Evolutionary conservation across 148 eudicot genomes (phyloP).

Genomic region (Dysphania ambrosioides): DNA sequence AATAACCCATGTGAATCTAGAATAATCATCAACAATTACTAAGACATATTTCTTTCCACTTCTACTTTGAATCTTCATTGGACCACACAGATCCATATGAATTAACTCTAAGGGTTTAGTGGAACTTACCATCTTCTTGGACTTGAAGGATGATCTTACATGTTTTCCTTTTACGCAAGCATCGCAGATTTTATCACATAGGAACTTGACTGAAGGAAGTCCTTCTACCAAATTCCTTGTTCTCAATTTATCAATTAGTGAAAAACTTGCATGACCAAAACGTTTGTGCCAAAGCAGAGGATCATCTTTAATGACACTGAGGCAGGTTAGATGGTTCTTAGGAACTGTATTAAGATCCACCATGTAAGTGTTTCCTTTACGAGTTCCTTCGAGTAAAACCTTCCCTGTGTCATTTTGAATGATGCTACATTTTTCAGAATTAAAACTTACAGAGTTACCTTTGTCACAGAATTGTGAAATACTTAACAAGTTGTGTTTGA

Average conservation of each 20-base stretch:
- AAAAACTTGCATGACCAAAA: background rate
- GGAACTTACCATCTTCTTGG: background rate
- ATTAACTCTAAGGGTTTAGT: background rate
- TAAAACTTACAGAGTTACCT: too few species aligned
- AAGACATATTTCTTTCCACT: too few species aligned
- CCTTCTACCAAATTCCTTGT: background rate
- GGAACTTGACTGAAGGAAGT: background rate
- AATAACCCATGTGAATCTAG: too few species aligned
- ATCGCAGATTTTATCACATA: background rate
- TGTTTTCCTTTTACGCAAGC: background rate
- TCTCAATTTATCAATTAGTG: background rate
- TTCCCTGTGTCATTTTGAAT: too few species aligned
- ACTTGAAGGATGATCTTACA: background rate
- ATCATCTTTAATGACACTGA: background rate
- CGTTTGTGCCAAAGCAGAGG: background rate
- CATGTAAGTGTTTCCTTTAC: too few species aligned
- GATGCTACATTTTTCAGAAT: too few species aligned
- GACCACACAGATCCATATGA: too few species aligned
- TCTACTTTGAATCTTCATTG: too few species aligned
- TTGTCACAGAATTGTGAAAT: too few species aligned
- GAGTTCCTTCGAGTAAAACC: background rate
- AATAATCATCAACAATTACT: too few species aligned
- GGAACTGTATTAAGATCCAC: too few species aligned
- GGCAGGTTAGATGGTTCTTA: background rate
- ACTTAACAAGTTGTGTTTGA: too few species aligned